A percentile compares a stretch with the other conserved stretches of the same genome.
phyloP scores from a whole-genome alignment of 805 yeast species.

The Monosporozyma yasuniensis region DNA sequence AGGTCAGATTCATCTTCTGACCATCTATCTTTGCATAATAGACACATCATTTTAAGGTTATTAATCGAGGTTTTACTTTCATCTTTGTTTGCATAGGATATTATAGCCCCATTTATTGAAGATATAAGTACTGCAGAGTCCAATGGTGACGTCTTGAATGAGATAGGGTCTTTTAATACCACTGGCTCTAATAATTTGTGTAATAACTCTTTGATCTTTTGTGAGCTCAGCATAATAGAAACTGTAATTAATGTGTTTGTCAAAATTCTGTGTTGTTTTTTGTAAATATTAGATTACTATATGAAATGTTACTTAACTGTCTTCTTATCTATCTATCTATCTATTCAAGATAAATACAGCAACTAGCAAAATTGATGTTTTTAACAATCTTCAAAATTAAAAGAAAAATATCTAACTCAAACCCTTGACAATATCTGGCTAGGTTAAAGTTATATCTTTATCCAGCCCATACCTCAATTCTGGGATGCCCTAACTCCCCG shows the following conservation, averaged over 20 bases:
- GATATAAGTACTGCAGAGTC: slow-evolving; percentile 23
- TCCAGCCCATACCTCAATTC: too few species aligned
- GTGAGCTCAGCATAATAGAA: slow-evolving; percentile 16
- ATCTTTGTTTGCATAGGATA: slow-evolving; percentile 19
- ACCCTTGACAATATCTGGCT: too few species aligned
- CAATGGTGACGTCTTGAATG: slow-evolving; percentile 13
- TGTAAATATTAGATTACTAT: too few species aligned
- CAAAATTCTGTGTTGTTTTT: too few species aligned
- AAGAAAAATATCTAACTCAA: too few species aligned
- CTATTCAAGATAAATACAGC: too few species aligned
- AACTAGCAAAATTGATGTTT: too few species aligned
- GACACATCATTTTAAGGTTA: slow-evolving; percentile 28
- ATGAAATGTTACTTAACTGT: too few species aligned
- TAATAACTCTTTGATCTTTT: slow-evolving; percentile 17
- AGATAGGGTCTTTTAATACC: slow-evolving; percentile 8
- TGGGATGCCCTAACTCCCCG: too few species aligned
- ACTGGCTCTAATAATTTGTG: slow-evolving; percentile 15
- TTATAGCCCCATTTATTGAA: slow-evolving; percentile 23
- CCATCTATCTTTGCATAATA: slow-evolving; percentile 29
- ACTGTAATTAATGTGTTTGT: neutral
- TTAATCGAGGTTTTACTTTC: slow-evolving; percentile 9
- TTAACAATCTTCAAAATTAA: too few species aligned
- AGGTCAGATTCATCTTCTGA: slow-evolving; percentile 19
- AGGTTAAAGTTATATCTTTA: too few species aligned
- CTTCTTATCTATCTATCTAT: too few species aligned